These are phyloP conservation scores for Globisporangium heterothallicum DNA, from an alignment of 352 stramenopile genomes.

Conservation along the genomic window DNA sequence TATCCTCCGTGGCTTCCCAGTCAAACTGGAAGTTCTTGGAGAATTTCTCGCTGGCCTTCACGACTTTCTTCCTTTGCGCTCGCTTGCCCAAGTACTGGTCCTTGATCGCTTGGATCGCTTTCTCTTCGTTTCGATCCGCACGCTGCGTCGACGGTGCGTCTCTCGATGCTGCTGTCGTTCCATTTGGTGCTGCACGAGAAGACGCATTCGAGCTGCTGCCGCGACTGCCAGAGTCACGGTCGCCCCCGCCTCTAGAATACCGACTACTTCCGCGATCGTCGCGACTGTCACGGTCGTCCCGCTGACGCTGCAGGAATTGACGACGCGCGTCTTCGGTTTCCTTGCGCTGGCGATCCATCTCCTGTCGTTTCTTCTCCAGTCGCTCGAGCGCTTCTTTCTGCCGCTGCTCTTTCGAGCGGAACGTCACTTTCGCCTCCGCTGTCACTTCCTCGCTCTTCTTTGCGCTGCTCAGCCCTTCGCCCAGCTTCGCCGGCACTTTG, in stretches of 20 bases:
- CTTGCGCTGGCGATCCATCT: constrained; percentile 56
- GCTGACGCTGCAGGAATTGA: constrained; percentile 58
- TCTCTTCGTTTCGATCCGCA: constrained; percentile 44
- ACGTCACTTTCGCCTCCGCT: constrained; percentile 38
- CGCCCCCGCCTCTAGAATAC: constrained; percentile 12
- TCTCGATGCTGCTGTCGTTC: not conserved
- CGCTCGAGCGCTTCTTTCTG: constrained; percentile 66
- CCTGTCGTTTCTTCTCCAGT: constrained; percentile 64
- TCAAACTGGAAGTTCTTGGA: constrained; percentile 93
- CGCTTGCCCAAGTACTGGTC: constrained; percentile 89
- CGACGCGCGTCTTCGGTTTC: constrained; percentile 50
- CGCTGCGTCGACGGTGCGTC: constrained; percentile 4
- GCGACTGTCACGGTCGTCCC: constrained; percentile 25
- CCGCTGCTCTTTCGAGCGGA: constrained; percentile 77
- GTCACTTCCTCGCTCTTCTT: constrained; percentile 1
- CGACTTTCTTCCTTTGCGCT: constrained; percentile 83
- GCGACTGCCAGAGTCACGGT: constrained; percentile 12
- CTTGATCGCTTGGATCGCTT: constrained; percentile 79
- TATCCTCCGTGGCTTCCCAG: constrained; percentile 92
- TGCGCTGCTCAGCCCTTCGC: constrained; percentile 1
- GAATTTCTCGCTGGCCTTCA: constrained; percentile 92
- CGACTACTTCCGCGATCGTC: constrained; percentile 8
- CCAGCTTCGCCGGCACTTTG: constrained; percentile 36
- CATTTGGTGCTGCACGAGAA: not conserved
- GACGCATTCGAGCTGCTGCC: not conserved